Evolutionary conservation across 257 asterid species (phyloP), one percentile per base, ranked within the genome.

Genomic region (Lycium ferocissimum): DNA sequence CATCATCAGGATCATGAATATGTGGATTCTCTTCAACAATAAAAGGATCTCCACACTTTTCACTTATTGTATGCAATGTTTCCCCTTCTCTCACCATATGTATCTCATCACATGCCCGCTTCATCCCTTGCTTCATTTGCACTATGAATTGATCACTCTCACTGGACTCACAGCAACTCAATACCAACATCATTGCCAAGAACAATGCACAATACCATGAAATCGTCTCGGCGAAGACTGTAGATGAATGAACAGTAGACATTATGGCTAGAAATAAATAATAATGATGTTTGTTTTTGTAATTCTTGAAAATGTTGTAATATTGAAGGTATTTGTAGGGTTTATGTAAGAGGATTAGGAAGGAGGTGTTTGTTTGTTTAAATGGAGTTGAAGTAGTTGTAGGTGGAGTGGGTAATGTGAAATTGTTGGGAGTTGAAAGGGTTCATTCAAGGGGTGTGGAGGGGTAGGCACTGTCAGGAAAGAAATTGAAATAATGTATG

Each of bases 21-120:
- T 93, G 97, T 7, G 97, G 96, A 61, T 93, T 93, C 88, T 91
- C 91, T 89, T 93, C 97, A 0, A 93, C 94, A 11, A 93, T 93
- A 66, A 67, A 93, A 54, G 94, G 95, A 88, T 93, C 97, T 11
- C 91, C 92, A 71, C 97, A 93, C 76, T 92, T 92, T 0, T 89
- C 94, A 70, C 95, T 93, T 47, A 93, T 93, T 2, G 93, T 92
- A 38, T 93, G 92, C 85, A 93, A 79, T 43, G 94, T 93, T 88
- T 93, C 97, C 0, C 95, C 97, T 88, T 93, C 94, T 10, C 89
- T 73, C 0, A 93, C 96, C 1, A 92, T 92, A 43, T 92, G 92
- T 0, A 93, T 90, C 54, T 93, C 96, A 37, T 92, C 95, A 86
- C 97, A 93, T 33, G 85, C 85, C 70, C 66, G 66, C n/a, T 87